Evolutionary conservation across 345 rosid species (phyloP).

Genomic region (Trapa bicornis): DNA sequence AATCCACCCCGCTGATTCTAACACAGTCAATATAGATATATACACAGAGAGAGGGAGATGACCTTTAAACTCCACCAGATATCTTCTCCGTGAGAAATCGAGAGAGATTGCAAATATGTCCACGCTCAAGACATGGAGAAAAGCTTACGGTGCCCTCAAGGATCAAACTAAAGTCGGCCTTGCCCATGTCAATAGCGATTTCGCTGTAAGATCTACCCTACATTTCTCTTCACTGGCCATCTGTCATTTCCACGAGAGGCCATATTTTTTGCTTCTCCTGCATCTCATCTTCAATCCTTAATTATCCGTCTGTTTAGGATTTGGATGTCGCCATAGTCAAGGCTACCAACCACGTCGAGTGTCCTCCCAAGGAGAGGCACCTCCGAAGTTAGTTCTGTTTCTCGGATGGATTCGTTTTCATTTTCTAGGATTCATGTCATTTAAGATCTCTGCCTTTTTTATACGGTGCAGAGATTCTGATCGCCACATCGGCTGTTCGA

Average conservation of each 20-base stretch:
- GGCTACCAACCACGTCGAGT: conserved; percentile 94
- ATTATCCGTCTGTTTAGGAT: conserved; percentile 39
- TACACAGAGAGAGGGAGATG: neutral
- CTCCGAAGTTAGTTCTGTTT: conserved; percentile 52
- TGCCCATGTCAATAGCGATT: conserved; percentile 97
- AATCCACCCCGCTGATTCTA: neutral
- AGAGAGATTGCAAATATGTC: conserved; percentile 33
- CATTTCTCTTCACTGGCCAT: neutral
- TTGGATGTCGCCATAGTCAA: conserved; percentile 97
- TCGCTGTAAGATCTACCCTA: conserved; percentile 37
- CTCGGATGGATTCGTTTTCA: conserved; percentile 16
- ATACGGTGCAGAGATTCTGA: conserved; percentile 43
- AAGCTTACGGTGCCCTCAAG: conserved; percentile 91
- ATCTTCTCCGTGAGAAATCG: neutral
- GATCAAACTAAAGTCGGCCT: conserved; percentile 99
- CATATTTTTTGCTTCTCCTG: neutral
- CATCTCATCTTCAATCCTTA: conserved; percentile 3
- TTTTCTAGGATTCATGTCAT: conserved; percentile 3
- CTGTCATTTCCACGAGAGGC: conserved; percentile 10
- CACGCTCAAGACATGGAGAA: conserved; percentile 91
- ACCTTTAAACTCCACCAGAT: conserved; percentile 13
- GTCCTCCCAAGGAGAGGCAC: conserved; percentile 94
- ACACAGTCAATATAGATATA: neutral
- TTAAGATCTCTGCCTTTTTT: neutral
- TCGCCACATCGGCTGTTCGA: conserved; percentile 62